These are phyloP conservation scores for Mortierella sp. DNA, from an alignment of 371 early-diverging fungal genomes.

Conservation along the genomic window DNA sequence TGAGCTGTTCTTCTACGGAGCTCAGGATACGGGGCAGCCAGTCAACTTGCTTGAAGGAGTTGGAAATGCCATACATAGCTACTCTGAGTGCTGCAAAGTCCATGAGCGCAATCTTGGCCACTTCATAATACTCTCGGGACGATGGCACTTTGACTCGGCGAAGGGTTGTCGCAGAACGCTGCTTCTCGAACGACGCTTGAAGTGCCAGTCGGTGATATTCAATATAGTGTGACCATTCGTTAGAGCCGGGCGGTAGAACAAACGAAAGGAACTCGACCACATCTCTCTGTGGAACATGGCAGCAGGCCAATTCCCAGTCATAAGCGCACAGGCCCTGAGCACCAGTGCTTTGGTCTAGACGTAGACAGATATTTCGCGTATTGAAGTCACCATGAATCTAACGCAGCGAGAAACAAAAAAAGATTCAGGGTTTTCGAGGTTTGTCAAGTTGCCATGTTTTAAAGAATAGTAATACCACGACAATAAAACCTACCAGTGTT, in stretches of 20 bases:
- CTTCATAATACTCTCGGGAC: conserved; percentile 33
- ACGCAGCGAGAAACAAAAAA: not conserved
- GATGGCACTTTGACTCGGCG: conserved; percentile 21
- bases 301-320: conserved; percentile 54
- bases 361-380: conserved; percentile 48
- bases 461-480: not conserved
- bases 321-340: conserved; percentile 37
- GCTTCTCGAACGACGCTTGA: conserved; percentile 16
- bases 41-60: conserved; percentile 44
- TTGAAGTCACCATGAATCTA: conserved; percentile 54
- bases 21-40: conserved; percentile 45
- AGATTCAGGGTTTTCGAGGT: not conserved
- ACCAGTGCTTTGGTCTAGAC: conserved; percentile 30
- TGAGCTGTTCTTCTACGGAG: conserved; percentile 32
- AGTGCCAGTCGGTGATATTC: conserved; percentile 54
- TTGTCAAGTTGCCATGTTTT: not conserved
- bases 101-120: conserved; percentile 51
- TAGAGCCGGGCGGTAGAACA: conserved; percentile 53
- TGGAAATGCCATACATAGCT: conserved; percentile 51
- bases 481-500: conserved; percentile 34
- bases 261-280: conserved; percentile 53
- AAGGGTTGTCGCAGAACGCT: not conserved
- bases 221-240: conserved; percentile 49
- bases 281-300: conserved; percentile 52
- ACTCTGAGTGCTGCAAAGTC: conserved; percentile 47